phyloP scores from a whole-genome alignment of 441 rosid species.

The Gossypium gossypioides region DNA sequence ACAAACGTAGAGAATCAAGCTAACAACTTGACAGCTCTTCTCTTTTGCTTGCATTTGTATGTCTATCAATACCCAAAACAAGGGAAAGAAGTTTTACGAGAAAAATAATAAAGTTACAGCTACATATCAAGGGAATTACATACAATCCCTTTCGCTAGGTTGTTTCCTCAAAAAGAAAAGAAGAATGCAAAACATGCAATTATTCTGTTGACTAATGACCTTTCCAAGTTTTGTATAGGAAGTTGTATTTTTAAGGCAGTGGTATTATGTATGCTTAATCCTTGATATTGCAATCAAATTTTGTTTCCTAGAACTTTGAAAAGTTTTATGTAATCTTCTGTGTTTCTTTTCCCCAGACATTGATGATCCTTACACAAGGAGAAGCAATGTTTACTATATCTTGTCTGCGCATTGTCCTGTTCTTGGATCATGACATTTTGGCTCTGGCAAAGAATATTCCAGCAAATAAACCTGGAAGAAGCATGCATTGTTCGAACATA shows the following conservation, averaged over 20 bases:
- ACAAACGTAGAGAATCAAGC: not conserved
- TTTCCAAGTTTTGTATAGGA: not conserved
- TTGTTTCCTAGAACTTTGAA: not conserved
- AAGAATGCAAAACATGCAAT: not conserved
- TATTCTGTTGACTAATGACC: not conserved
- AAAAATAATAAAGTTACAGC: not conserved
- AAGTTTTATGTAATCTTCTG: not conserved
- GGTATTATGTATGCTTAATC: not conserved
- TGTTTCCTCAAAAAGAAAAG: not conserved
- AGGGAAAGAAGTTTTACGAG: not conserved
- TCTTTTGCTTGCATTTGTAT: not conserved
- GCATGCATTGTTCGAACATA: not conserved
- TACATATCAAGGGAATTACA: not conserved
- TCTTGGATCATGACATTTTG: slow-evolving; percentile 56
- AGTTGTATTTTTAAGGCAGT: not conserved
- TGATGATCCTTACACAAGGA: not conserved
- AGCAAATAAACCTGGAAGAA: slow-evolving; percentile 65
- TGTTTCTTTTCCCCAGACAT: not conserved
- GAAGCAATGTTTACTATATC: slow-evolving; percentile 7
- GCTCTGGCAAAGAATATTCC: slow-evolving; percentile 76
- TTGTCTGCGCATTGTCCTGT: slow-evolving; percentile 17
- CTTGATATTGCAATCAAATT: not conserved
- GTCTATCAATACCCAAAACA: not conserved
- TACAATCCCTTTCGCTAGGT: not conserved
- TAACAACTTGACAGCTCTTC: not conserved